Conservation (phyloP, 495 filamentous ascomycete genomes). For the Trypethelium eluteriae region DNA sequence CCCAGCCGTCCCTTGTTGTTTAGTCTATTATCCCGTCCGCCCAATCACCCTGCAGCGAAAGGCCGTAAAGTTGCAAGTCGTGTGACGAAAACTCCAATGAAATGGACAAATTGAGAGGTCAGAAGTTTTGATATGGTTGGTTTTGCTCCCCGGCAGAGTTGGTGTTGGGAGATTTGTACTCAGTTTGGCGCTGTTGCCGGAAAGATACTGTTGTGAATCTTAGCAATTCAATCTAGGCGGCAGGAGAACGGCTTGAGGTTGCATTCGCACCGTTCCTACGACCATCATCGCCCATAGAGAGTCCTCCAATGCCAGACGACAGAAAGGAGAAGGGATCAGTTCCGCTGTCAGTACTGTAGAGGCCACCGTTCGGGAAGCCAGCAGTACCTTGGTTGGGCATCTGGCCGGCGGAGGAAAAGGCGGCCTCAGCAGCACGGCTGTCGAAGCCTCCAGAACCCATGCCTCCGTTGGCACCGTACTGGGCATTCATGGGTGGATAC, state of each 20-base stretch:
- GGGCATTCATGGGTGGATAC: constrained; percentile 74
- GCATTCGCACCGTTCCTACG: constrained; percentile 22
- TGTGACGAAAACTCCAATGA: not conserved
- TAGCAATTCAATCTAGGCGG: not conserved
- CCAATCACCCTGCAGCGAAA: constrained; percentile 7
- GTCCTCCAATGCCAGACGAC: constrained; percentile 24
- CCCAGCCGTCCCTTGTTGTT: constrained; percentile 7
- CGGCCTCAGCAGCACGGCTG: constrained; percentile 84
- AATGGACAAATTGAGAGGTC: not conserved
- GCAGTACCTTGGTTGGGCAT: constrained; percentile 44
- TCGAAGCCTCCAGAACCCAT: constrained; percentile 68
- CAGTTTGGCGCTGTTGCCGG: not conserved
- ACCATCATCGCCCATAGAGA: constrained; percentile 26
- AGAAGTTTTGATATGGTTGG: not conserved
- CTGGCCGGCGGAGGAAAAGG: constrained; percentile 79
- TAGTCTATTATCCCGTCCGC: constrained; percentile 1
- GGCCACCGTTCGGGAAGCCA: constrained; percentile 27
- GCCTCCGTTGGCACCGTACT: constrained; percentile 48
- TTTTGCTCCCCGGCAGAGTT: not conserved
- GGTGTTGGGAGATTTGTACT: not conserved
- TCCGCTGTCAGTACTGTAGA: constrained; percentile 13
- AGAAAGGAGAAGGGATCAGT: constrained; percentile 26
- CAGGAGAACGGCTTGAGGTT: constrained; percentile 4
- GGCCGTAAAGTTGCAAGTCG: not conserved
- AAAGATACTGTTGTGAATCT: not conserved